Conservation (phyloP, 2,329 filamentous ascomycete genomes). For the Arachnomyces sp. region DNA sequence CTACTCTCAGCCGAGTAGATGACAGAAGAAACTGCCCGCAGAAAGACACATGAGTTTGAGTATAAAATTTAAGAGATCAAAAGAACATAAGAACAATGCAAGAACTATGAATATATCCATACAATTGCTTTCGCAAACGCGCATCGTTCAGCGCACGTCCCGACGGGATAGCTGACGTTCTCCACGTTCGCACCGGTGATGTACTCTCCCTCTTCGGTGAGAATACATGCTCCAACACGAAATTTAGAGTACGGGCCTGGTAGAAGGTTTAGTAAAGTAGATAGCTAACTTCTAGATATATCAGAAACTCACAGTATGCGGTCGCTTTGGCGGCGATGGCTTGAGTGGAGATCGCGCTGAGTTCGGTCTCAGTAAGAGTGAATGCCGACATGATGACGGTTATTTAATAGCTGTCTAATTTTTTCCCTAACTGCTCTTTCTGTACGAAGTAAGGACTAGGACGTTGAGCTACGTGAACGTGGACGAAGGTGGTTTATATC, state of each 20-base stretch:
- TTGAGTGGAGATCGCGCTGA: constrained; percentile 55
- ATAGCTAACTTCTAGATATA: no score
- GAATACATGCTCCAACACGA: constrained; percentile 75
- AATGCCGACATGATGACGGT: constrained; percentile 10
- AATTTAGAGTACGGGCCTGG: constrained; percentile 79
- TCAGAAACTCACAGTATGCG: constrained; percentile 73
- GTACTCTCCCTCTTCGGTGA: constrained; percentile 51
- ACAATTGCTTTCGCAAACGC: constrained; percentile 72
- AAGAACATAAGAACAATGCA: constrained; percentile 1
- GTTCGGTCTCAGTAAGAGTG: constrained; percentile 54
- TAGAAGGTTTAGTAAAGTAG: not conserved
- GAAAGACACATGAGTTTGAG: not conserved
- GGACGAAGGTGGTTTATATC: no score
- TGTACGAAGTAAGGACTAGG: no score
- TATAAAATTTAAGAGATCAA: not conserved
- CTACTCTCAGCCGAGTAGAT: no score
- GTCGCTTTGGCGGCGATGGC: constrained; percentile 64
- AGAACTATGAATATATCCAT: constrained; percentile 12
- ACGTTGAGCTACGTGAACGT: no score
- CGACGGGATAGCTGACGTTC: constrained; percentile 86
- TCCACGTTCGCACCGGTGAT: constrained; percentile 82
- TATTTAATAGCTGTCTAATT: no score
- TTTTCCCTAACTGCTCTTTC: no score
- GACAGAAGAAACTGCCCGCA: not conserved
- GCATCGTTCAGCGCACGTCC: constrained; percentile 92